Evolutionary conservation across 257 asterid species (phyloP).

Genomic region (Datura wrightii): DNA sequence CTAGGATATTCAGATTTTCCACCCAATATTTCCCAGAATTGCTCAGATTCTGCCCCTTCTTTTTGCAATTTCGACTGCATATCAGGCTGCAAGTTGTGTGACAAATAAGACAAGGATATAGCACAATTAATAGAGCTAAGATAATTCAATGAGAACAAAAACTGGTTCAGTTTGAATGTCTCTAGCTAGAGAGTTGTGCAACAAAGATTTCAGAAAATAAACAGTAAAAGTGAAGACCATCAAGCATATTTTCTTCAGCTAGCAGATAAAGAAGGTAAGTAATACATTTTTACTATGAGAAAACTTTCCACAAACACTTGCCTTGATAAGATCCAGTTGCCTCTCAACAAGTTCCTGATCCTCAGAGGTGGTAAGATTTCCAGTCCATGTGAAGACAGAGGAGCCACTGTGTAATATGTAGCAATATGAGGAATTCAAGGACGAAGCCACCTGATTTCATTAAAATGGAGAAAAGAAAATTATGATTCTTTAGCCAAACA

Average conservation of each 20-base stretch:
- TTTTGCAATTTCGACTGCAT: constrained; percentile 83
- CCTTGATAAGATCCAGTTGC: constrained; percentile 94
- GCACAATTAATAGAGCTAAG: background rate
- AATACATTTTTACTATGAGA: constrained; percentile 15
- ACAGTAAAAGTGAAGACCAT: background rate
- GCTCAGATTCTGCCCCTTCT: constrained; percentile 96
- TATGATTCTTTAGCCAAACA: constrained; percentile 33
- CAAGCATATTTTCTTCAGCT: constrained; percentile 11
- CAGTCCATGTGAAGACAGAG: constrained; percentile 84
- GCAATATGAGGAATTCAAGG: constrained; percentile 89
- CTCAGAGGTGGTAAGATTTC: constrained; percentile 84
- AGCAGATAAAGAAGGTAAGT: constrained; percentile 24
- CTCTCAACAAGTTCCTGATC: constrained; percentile 97
- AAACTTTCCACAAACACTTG: constrained; percentile 30
- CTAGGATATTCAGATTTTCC: constrained; percentile 97
- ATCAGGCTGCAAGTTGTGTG: constrained; percentile 72
- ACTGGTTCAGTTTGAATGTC: constrained; percentile 3
- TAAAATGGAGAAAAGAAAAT: constrained; percentile 30
- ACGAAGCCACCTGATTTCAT: constrained; percentile 81
- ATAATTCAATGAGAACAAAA: background rate
- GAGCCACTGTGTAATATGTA: constrained; percentile 90
- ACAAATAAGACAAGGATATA: constrained; percentile 20
- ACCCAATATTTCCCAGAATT: constrained; percentile 91
- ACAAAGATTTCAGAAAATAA: background rate
- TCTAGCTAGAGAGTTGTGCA: background rate